Evolutionary conservation across 768 basidiomycete genomes (phyloP).

Genomic region (Clitopilus hobsonii): DNA sequence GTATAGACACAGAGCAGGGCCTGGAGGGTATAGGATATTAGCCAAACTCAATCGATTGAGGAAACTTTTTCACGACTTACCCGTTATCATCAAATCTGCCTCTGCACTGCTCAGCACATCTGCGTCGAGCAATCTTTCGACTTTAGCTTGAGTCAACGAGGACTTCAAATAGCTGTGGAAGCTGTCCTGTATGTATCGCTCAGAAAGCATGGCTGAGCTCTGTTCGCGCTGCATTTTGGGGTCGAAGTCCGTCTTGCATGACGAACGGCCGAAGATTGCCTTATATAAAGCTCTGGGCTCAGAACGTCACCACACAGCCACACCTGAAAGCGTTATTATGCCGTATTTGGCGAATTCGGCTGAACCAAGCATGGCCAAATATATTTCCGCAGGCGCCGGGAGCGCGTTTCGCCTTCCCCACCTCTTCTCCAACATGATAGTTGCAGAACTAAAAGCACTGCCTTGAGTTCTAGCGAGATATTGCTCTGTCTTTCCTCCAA

Average conservation of each 20-base stretch:
- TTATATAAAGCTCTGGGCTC: not conserved
- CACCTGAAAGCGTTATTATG: not conserved
- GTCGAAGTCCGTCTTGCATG: not conserved
- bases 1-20: slow-evolving; percentile 75
- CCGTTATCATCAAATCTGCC: slow-evolving; percentile 83
- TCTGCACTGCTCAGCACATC: slow-evolving; percentile 75
- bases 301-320: not conserved
- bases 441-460: too few relatives aligned
- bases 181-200: slow-evolving; percentile 65
- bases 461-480: too few relatives aligned
- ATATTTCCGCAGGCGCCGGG: not conserved
- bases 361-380: not conserved
- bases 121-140: slow-evolving; percentile 66
- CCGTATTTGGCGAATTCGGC: not conserved
- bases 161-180: slow-evolving; percentile 83
- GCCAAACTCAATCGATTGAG: not conserved
- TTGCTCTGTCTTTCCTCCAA: too few relatives aligned
- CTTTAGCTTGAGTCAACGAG: slow-evolving; percentile 73
- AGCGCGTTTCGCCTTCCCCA: too few relatives aligned
- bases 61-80: slow-evolving; percentile 22
- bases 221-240: slow-evolving; percentile 10
- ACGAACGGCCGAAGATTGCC: not conserved
- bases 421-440: too few relatives aligned
- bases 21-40: slow-evolving; percentile 11
- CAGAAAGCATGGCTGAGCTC: slow-evolving; percentile 35